A percentile compares a stretch with the other conserved stretches of the same genome.
phyloP scores from a whole-genome alignment of 2,329 filamentous ascomycete species.

The Dryadomyces sulphureus region DNA sequence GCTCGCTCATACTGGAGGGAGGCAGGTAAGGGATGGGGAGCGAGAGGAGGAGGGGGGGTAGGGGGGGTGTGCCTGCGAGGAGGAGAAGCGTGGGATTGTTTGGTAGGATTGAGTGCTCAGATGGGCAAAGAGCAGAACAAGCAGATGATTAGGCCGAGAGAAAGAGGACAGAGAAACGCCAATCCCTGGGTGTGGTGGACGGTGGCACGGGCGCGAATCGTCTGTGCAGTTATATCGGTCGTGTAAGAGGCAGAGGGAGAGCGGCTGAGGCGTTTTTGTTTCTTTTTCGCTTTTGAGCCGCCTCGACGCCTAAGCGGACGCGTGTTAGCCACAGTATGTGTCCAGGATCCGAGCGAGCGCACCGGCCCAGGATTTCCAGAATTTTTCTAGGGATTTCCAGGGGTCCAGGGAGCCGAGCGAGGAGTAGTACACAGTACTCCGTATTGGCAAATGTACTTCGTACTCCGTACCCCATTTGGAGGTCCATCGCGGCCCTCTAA shows the following conservation, averaged over 20 bases:
- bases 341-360: not conserved
- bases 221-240: too few relatives aligned
- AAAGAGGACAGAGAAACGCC: not conserved
- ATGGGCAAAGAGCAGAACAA: not conserved
- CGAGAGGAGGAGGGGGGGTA: not conserved
- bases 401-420: not conserved
- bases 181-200: too few relatives aligned
- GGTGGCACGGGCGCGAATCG: too few relatives aligned
- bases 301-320: not conserved
- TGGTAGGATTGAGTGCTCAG: slow-evolving; percentile 1
- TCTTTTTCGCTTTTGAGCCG: not conserved
- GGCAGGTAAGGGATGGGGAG: not conserved
- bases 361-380: too few relatives aligned
- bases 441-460: too few relatives aligned
- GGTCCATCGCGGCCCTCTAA: too few relatives aligned
- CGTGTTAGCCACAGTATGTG: not conserved
- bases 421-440: not conserved
- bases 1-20: not conserved
- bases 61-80: not conserved
- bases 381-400: too few relatives aligned
- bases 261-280: not conserved
- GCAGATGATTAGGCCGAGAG: not conserved
- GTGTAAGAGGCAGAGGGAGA: too few relatives aligned
- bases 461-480: too few relatives aligned
- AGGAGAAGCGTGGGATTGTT: not conserved